A percentile compares a stretch with the other conserved stretches of the same genome.
Evolutionary conservation across 306 rosid species (phyloP).

Genomic region (Begonia fuchsioides): DNA sequence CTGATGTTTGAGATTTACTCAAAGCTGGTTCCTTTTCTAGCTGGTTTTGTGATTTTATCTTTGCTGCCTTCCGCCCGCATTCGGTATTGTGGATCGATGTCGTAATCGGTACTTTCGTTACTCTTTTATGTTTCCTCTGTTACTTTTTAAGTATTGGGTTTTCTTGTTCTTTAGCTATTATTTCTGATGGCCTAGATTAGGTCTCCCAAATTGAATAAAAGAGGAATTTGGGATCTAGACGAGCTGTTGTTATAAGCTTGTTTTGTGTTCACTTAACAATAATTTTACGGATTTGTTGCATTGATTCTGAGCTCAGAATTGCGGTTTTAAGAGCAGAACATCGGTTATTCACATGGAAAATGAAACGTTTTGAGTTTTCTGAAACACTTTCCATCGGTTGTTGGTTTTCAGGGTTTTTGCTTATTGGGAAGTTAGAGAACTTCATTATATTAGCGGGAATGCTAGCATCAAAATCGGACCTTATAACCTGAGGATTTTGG

Average conservation of each 20-base stretch:
- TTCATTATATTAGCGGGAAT: not conserved
- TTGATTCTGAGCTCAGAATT: not conserved
- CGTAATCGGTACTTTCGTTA: too few species aligned
- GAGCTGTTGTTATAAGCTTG: too few species aligned
- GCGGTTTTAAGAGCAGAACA: not conserved
- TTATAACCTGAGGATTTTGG: constrained; percentile 13
- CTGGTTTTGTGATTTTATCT: not conserved
- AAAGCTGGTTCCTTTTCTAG: not conserved
- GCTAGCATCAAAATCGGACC: not conserved
- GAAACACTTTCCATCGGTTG: not conserved
- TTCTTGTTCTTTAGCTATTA: too few species aligned
- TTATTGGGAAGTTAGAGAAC: not conserved
- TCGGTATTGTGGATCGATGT: not conserved
- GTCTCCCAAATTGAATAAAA: too few species aligned
- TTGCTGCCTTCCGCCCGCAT: not conserved
- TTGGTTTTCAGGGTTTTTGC: not conserved
- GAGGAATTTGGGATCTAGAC: too few species aligned
- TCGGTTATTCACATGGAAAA: not conserved
- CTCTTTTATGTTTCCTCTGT: too few species aligned
- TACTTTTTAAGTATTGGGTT: too few species aligned
- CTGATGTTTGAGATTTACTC: not conserved
- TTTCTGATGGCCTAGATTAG: too few species aligned
- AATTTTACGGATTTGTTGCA: too few species aligned
- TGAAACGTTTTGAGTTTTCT: not conserved
- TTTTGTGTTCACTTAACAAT: too few species aligned